Percentiles rank a stretch among this genome's conserved stretches.
Conservation (phyloP, 306 rosid species). For the Prunus kanzakura region DNA sequence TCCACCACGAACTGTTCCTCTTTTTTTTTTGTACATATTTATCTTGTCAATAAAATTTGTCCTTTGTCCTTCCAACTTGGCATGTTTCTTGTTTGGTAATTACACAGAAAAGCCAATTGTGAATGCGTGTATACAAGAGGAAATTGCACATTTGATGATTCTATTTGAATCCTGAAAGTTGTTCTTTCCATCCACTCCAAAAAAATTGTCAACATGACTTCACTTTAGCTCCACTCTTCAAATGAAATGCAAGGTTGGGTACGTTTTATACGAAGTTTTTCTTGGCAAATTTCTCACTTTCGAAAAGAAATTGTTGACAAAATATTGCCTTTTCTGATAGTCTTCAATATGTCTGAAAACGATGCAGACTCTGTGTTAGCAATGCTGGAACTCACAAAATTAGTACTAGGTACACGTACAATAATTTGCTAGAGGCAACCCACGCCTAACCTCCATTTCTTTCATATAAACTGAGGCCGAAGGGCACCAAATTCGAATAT, state of each 20-base stretch:
- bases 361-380: not conserved
- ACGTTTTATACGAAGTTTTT: too few species aligned
- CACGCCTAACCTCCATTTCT: not conserved
- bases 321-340: too few species aligned
- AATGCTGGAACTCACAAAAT: not conserved
- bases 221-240: not conserved
- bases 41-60: not conserved
- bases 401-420: not conserved
- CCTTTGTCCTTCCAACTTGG: not conserved
- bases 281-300: too few species aligned
- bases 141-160: not conserved
- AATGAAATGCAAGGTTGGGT: not conserved
- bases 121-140: not conserved
- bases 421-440: not conserved
- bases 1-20: not conserved
- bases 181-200: too few species aligned
- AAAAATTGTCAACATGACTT: not conserved
- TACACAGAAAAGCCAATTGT: not conserved
- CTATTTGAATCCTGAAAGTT: not conserved
- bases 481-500: not conserved
- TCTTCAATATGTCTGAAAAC: too few species aligned
- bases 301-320: not conserved
- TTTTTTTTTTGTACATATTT: slow-evolving; percentile 16
- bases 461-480: not conserved
- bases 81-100: not conserved